phyloP scores from a whole-genome alignment of 2,329 filamentous ascomycete species.

The Cladosporium sp. region DNA sequence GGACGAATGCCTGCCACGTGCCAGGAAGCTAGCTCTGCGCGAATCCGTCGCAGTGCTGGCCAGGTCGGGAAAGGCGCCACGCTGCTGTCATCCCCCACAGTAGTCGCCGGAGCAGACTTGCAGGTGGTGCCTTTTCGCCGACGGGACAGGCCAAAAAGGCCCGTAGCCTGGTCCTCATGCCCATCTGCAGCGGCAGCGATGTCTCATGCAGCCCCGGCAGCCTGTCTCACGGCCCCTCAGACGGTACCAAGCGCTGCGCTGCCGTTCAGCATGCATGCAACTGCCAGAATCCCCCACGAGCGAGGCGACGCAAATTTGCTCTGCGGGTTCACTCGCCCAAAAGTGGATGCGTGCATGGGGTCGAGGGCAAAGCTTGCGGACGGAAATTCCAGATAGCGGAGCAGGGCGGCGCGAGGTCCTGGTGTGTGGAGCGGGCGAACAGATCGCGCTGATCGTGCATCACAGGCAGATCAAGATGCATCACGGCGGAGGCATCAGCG shows the following conservation, averaged over 20 bases:
- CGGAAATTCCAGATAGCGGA: neutral
- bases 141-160: neutral
- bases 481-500: neutral
- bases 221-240: neutral
- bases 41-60: neutral
- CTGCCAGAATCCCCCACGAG: neutral
- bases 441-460: neutral
- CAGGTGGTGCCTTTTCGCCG: neutral
- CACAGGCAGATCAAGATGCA: neutral
- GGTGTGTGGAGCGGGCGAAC: neutral
- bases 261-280: neutral
- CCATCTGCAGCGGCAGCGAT: neutral
- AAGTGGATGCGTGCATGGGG: neutral
- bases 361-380: neutral
- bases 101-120: neutral
- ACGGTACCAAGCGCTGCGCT: neutral
- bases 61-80: neutral
- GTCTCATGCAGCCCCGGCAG: neutral
- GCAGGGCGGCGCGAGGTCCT: neutral
- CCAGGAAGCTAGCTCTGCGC: neutral
- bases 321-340: neutral
- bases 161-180: neutral
- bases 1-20: slow-evolving; percentile 4
- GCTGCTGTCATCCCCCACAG: neutral
- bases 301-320: neutral